Conservation (phyloP, 73 alveolate species). For the Durusdinium trenchii region DNA sequence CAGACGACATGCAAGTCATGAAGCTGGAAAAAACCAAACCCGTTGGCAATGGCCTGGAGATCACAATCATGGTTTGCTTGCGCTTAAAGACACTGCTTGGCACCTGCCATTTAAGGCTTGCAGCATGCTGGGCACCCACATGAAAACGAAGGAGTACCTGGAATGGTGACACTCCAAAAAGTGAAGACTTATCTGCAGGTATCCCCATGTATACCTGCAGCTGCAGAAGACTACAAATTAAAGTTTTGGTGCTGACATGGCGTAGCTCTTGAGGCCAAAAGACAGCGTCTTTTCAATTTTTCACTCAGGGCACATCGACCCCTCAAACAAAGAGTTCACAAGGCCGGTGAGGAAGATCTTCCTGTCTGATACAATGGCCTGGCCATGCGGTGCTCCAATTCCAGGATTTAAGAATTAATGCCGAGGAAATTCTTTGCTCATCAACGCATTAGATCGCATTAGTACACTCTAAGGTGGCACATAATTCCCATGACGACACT, state of each 20-base stretch:
- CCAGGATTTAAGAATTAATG: too few species aligned
- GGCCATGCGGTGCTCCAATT: background rate
- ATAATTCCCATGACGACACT: too few species aligned
- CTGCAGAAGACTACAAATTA: too few species aligned
- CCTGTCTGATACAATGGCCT: conserved; percentile 71
- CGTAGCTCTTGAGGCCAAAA: too few species aligned
- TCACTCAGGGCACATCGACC: conserved; percentile 75
- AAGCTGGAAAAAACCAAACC: conserved; percentile 86
- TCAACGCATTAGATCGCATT: too few species aligned
- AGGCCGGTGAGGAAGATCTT: conserved; percentile 69
- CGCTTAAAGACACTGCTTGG: background rate
- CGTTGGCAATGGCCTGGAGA: conserved; percentile 75
- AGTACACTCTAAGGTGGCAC: too few species aligned
- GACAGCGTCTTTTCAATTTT: too few species aligned
- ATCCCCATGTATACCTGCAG: too few species aligned
- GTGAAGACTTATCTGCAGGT: too few species aligned
- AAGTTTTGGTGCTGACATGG: too few species aligned
- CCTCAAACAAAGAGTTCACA: conserved; percentile 88
- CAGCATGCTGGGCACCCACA: conserved; percentile 93
- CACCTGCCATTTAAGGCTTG: conserved; percentile 77
- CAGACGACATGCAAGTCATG: conserved; percentile 85
- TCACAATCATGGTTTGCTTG: background rate
- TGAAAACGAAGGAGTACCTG: conserved; percentile 91
- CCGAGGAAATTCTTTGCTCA: too few species aligned
- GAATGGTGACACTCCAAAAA: too few species aligned